Evolutionary conservation across 495 filamentous ascomycete genomes (phyloP).

Genomic region (Clavariopsis aquatica): DNA sequence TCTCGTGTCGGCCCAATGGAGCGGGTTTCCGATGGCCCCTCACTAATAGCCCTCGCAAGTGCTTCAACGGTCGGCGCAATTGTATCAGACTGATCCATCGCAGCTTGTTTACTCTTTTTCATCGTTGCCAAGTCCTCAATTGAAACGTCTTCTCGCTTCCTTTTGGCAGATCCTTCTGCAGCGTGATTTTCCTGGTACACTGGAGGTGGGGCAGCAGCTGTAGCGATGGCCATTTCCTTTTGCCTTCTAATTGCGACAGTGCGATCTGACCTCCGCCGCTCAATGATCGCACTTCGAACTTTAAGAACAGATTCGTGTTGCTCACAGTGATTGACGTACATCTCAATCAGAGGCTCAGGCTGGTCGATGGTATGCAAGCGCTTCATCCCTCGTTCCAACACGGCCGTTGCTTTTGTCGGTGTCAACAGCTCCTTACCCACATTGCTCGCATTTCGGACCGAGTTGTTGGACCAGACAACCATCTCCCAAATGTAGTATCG

Average conservation of each 20-base stretch:
- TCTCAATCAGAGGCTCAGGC: constrained; percentile 85
- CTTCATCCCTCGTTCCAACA: constrained; percentile 72
- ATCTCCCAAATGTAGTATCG: constrained; percentile 90
- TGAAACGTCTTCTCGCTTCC: constrained; percentile 64
- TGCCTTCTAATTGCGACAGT: constrained; percentile 65
- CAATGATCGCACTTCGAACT: constrained; percentile 67
- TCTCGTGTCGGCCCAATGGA: constrained; percentile 55
- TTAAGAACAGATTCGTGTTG: constrained; percentile 77
- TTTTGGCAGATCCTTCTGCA: constrained; percentile 50
- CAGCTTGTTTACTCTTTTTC: constrained; percentile 33
- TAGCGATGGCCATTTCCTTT: constrained; percentile 58
- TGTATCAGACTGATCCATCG: neutral
- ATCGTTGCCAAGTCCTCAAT: constrained; percentile 43
- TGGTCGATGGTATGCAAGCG: constrained; percentile 71
- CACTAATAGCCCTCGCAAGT: constrained; percentile 30
- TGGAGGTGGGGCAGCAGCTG: constrained; percentile 51
- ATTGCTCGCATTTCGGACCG: constrained; percentile 30
- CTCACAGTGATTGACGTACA: constrained; percentile 81
- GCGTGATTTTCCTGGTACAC: constrained; percentile 8
- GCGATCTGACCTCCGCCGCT: constrained; percentile 65
- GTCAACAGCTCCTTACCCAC: constrained; percentile 42
- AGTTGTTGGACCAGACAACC: constrained; percentile 60
- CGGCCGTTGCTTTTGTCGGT: constrained; percentile 67
- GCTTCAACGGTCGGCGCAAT: constrained; percentile 12
- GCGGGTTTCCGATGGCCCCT: constrained; percentile 38